Conservation (phyloP, 1,284 basidiomycete species). For the Cryptococcus sp. region DNA sequence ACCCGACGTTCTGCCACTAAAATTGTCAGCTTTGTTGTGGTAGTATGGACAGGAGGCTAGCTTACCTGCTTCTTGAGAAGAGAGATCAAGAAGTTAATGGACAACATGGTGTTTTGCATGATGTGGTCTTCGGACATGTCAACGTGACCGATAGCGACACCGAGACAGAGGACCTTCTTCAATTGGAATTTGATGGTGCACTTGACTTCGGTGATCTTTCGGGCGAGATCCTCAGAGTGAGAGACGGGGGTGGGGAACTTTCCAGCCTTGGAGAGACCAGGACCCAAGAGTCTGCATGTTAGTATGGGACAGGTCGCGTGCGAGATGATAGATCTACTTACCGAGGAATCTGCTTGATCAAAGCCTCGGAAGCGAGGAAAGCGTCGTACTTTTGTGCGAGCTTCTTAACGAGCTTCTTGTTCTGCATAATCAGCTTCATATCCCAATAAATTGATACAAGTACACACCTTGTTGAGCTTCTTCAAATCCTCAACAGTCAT, state of each 20-base stretch:
- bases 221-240: slow-evolving; percentile 83
- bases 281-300: slow-evolving; percentile 75
- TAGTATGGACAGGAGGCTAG: neutral
- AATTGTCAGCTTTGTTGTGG: slow-evolving; percentile 7
- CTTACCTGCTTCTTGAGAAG: slow-evolving; percentile 85
- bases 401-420: slow-evolving; percentile 99
- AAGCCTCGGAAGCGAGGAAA: slow-evolving; percentile 94
- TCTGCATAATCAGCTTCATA: slow-evolving; percentile 52
- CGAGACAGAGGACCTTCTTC: slow-evolving; percentile 99
- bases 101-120: slow-evolving; percentile 93
- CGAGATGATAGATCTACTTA: slow-evolving; percentile 6
- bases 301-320: neutral
- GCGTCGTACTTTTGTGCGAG: slow-evolving; percentile 99
- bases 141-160: slow-evolving; percentile 96
- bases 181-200: slow-evolving; percentile 99
- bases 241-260: slow-evolving; percentile 99
- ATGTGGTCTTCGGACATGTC: slow-evolving; percentile 98
- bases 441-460: neutral
- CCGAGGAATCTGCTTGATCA: slow-evolving; percentile 99
- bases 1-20: slow-evolving; percentile 99
- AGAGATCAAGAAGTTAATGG: slow-evolving; percentile 99
- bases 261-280: slow-evolving; percentile 99
- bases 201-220: slow-evolving; percentile 93
- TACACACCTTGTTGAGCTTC: slow-evolving; percentile 57
- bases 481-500: slow-evolving; percentile 99